Percentiles rank a stretch among this genome's conserved stretches.
phyloP scores from a whole-genome alignment of 2,329 filamentous ascomycete species.

The Xylaria sp. region DNA sequence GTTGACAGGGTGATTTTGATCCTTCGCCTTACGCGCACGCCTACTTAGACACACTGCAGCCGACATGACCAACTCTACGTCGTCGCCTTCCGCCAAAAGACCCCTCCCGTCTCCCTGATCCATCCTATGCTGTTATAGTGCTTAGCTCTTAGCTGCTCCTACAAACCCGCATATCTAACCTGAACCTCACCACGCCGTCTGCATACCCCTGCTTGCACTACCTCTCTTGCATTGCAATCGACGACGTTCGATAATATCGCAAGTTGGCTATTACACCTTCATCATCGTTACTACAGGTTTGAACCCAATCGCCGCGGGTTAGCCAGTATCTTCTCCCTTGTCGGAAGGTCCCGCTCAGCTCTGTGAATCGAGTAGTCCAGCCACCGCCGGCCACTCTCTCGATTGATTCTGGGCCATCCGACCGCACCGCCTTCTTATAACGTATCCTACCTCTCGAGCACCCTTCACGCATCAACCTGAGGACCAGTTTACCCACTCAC shows the following conservation, averaged over 20 bases:
- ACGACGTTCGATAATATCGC: slow-evolving; percentile 12
- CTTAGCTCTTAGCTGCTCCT: neutral
- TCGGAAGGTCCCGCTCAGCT: slow-evolving; percentile 1
- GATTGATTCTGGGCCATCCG: slow-evolving; percentile 21
- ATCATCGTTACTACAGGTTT: slow-evolving; percentile 12
- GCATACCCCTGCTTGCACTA: slow-evolving; percentile 9
- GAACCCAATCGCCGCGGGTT: neutral
- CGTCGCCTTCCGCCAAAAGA: neutral
- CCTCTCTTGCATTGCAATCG: slow-evolving; percentile 14
- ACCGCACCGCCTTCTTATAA: slow-evolving; percentile 12
- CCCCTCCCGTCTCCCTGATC: slow-evolving; percentile 18
- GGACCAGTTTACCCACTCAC: neutral
- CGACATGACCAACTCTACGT: slow-evolving; percentile 21
- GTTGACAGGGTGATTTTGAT: slow-evolving; percentile 15
- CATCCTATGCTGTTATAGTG: neutral
- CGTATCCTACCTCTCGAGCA: slow-evolving; percentile 3
- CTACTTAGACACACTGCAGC: neutral
- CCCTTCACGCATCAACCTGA: neutral
- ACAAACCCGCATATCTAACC: slow-evolving; percentile 4
- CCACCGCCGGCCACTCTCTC: slow-evolving; percentile 18
- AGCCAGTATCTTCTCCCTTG: neutral
- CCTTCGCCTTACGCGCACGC: neutral
- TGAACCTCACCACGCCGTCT: slow-evolving; percentile 9
- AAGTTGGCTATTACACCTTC: slow-evolving; percentile 8
- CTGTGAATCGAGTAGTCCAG: slow-evolving; percentile 20